Base-by-base conservation (phyloP, 192 early-diverging fungal species). In the Coemansia sp. region DNA sequence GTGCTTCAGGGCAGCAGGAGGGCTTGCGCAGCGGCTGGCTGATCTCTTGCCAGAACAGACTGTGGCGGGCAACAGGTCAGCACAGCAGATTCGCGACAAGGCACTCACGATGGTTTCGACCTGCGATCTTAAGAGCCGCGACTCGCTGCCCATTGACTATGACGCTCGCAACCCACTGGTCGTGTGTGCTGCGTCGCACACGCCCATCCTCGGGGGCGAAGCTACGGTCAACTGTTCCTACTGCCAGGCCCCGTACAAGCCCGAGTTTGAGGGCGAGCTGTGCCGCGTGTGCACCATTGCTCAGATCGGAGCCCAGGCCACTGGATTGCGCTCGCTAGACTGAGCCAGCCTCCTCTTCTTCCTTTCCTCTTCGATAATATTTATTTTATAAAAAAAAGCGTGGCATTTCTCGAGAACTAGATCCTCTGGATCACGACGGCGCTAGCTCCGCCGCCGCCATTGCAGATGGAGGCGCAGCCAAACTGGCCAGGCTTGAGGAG, bases 151-250 rank as follows among this genome's bases (percentile, higher is more conserved):
- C 20, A 73, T 99, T 18, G 89, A 95, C 43, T 99, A 98, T 74
- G 94, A 96, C 72, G 93, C 94, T 72, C 95, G 92, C 85, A 98
- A 95, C 72, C 94, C 96, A 59, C 96, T 97, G 72, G 88, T 89
- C 3, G 79, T 95, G 3, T 98, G 96, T 70, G 92, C 85, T 12
- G 84, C 86, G 35, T 90, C 94, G 26, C 92, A 87, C 66, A 86
- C 90, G 34, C 94, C 97, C 6, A 98, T 99, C 64, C 93, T 95
- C 84, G 85, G 86, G 42, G 95, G 94, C 45, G 91, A 89, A 39
- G 87, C 93, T 9, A 79, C 83, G 6, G 85, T 88, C 12, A 75
- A 86, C 41, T 99, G 97, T 73, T 88, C 94, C 18, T 97, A 90
- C 84, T 98, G 96, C 80, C 82, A 86, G 26, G 88, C 95, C 4